Evolutionary conservation across 1,284 basidiomycete genomes (phyloP), one percentile per base, ranked within the genome.

Genomic region (Irpex lacteus): DNA sequence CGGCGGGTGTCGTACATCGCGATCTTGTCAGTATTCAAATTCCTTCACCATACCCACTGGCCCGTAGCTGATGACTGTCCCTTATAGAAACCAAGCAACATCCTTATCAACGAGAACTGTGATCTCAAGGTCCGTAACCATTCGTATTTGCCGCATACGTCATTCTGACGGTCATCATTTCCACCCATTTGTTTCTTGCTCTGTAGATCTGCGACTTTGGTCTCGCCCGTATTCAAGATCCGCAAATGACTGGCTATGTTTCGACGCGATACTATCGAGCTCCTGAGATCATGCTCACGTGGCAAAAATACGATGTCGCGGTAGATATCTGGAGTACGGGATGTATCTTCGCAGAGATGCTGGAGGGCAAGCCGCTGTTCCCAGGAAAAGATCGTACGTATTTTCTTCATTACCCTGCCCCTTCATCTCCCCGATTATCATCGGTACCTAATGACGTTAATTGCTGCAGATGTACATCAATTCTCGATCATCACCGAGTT

Each of bases 281-380:
- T 3, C 97, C 97, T 5, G 97, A 99, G 79, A 99, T 99, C 81
- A 99, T 99, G 98, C 86, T 99, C 74, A 99, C 97, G 56, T 99
- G 98, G 98, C 97, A 99, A 78, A 99, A 99, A 81, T 99, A 99
- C 82, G 98, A 99, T 77, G 97, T 98, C 63, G 98, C 96, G 68
- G 96, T 98, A 67, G 97, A 98, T 75, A 97, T 99, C 72, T 99
- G 97, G 97, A 97, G 94, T 74, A 96, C 96, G 13, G 97, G 96
- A 9, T 99, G 98, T 81, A 99, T 99, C 78, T 98, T 99, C 74
- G 98, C 98, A 4, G 97, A 99, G 81, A 99, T 99, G 98, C 82
- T 99, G 64, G 96, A 98, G 78, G 98, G 97, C 59, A 98, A 98
- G 77, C 97, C 98, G 0, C 81, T 99, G 68, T 99, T 99, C 87